phyloP scores from a whole-genome alignment of 2,329 filamentous ascomycete species.

The Pestalotiopsis fici region DNA sequence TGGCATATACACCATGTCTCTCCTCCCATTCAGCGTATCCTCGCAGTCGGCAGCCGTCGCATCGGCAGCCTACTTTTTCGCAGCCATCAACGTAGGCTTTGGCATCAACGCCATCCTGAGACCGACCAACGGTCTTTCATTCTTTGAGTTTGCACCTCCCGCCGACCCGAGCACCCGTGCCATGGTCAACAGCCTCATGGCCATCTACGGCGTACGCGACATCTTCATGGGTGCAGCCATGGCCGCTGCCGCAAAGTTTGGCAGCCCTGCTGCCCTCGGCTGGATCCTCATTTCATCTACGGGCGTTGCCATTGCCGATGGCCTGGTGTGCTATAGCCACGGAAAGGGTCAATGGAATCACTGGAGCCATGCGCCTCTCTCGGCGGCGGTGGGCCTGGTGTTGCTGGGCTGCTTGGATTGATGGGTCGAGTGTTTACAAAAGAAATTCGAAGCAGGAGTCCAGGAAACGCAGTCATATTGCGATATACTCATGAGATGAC shows the following conservation, averaged over 20 bases:
- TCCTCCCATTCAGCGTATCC: neutral
- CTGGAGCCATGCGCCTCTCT: slow-evolving; percentile 47
- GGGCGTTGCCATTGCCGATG: slow-evolving; percentile 45
- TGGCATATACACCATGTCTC: neutral
- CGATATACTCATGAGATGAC: no score
- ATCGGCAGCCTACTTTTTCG: slow-evolving; percentile 13
- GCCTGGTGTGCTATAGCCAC: slow-evolving; percentile 37
- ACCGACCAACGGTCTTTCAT: slow-evolving; percentile 32
- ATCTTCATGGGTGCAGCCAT: slow-evolving; percentile 48
- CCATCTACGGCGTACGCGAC: slow-evolving; percentile 49
- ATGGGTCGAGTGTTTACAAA: neutral
- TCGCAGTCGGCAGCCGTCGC: slow-evolving; percentile 1
- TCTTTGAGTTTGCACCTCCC: slow-evolving; percentile 37
- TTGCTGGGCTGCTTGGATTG: slow-evolving; percentile 10
- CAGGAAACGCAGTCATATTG: no score
- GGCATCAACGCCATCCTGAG: slow-evolving; percentile 40
- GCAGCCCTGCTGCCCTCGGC: slow-evolving; percentile 39
- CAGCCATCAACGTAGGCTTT: slow-evolving; percentile 30
- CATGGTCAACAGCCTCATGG: slow-evolving; percentile 44
- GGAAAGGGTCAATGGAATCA: slow-evolving; percentile 48
- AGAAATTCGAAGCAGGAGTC: no score
- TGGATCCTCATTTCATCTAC: slow-evolving; percentile 41
- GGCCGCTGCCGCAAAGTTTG: slow-evolving; percentile 35
- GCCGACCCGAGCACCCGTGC: slow-evolving; percentile 30
- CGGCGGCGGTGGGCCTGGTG: slow-evolving; percentile 31